Evolutionary conservation across 2,329 filamentous ascomycete species (phyloP).

Genomic region (Trichophyton rubrum): DNA sequence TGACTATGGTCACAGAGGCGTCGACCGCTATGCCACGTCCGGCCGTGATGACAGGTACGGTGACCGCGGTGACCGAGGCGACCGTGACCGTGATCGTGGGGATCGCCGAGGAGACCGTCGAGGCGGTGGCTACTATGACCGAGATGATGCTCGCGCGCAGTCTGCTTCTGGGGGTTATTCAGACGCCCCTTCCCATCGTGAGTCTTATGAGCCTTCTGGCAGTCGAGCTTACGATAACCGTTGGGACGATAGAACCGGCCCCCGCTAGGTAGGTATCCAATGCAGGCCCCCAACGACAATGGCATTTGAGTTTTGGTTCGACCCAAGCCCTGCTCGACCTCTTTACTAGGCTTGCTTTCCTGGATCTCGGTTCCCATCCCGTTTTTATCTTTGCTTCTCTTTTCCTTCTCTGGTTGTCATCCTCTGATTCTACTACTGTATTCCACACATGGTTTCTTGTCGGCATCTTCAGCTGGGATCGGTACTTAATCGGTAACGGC

Average conservation of each 20-base stretch:
- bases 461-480: constrained; percentile 20
- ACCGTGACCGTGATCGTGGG: constrained; percentile 21
- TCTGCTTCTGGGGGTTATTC: constrained; percentile 27
- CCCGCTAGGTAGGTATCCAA: constrained; percentile 26
- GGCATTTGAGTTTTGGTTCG: background rate
- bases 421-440: constrained; percentile 19
- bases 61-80: constrained; percentile 25
- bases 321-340: background rate
- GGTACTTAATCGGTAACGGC: constrained; percentile 25
- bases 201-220: constrained; percentile 24
- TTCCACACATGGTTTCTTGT: constrained; percentile 26
- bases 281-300: background rate
- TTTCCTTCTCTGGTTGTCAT: constrained; percentile 16
- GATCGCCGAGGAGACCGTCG: constrained; percentile 37
- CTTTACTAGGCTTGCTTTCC: background rate
- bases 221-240: constrained; percentile 29
- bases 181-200: constrained; percentile 26
- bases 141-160: constrained; percentile 37
- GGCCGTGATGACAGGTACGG: constrained; percentile 31
- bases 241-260: constrained; percentile 26
- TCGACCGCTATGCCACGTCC: constrained; percentile 42
- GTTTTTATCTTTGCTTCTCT: constrained; percentile 10
- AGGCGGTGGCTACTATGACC: constrained; percentile 42
- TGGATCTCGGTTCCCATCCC: background rate
- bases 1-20: constrained; percentile 28